A percentile compares a stretch with the other conserved stretches of the same genome.
Evolutionary conservation across 2,329 filamentous ascomycete genomes (phyloP).

Genomic region (Microthyrium microscopicum): DNA sequence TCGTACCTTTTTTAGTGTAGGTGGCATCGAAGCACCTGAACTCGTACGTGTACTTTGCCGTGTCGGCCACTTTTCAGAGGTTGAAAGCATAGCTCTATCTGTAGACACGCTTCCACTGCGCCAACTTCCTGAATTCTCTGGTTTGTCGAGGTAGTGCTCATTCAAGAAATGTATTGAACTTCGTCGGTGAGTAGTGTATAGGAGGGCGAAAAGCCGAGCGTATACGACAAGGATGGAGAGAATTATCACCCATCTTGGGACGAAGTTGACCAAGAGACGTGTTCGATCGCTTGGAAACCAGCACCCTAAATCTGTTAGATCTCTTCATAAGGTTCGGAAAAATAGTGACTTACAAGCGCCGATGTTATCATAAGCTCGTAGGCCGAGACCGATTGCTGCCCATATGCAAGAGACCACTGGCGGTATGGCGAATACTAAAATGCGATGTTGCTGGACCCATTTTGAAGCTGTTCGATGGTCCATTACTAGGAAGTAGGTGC

Average conservation of each 20-base stretch:
- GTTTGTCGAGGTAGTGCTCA: background rate
- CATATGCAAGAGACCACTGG: slow-evolving; percentile 23
- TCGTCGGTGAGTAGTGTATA: slow-evolving; percentile 21
- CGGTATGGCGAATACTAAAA: slow-evolving; percentile 19
- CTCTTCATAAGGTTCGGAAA: background rate
- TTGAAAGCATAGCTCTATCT: no score
- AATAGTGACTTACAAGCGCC: slow-evolving; percentile 13
- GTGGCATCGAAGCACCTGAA: no score
- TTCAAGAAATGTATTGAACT: slow-evolving; percentile 11
- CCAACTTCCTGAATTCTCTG: slow-evolving; percentile 6
- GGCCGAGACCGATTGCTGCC: no score
- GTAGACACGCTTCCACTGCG: slow-evolving; percentile 5
- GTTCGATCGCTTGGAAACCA: slow-evolving; percentile 25
- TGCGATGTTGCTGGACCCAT: slow-evolving; percentile 22
- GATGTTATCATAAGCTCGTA: no score
- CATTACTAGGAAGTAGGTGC: slow-evolving; percentile 25
- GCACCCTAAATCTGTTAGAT: slow-evolving; percentile 15
- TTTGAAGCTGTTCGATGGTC: slow-evolving; percentile 19
- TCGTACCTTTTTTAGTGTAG: no score
- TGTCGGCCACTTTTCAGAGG: no score
- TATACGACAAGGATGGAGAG: slow-evolving; percentile 23
- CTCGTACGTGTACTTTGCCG: no score
- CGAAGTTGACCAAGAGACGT: slow-evolving; percentile 25
- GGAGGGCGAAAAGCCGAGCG: slow-evolving; percentile 22
- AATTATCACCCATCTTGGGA: slow-evolving; percentile 27